A percentile compares a stretch with the other conserved stretches of the same genome.
Conservation (phyloP, 495 filamentous ascomycete genomes). For the Talaromyces liani region DNA sequence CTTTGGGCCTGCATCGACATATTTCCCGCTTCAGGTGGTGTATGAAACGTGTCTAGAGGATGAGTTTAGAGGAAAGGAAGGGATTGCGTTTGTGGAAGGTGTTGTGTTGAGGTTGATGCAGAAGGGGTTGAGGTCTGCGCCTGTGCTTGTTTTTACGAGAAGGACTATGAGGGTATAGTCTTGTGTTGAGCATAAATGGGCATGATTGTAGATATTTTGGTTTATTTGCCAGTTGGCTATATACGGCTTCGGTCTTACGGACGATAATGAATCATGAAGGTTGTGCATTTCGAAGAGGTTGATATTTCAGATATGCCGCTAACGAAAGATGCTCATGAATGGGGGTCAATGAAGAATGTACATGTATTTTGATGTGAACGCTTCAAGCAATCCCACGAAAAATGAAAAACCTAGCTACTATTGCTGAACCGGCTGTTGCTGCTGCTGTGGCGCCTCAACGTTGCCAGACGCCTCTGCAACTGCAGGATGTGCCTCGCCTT, state of each 20-base stretch:
- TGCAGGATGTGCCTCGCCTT: neutral
- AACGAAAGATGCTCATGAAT: neutral
- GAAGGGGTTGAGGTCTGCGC: neutral
- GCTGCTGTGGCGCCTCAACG: neutral
- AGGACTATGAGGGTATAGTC: neutral
- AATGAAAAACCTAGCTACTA: neutral
- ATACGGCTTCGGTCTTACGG: no score
- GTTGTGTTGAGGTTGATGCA: neutral
- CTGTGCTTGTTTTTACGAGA: neutral
- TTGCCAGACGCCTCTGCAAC: neutral
- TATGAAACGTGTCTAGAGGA: neutral
- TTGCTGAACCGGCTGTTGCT: neutral
- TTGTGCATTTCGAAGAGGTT: neutral
- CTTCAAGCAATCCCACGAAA: neutral
- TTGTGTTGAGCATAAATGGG: no score
- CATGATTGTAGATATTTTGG: no score
- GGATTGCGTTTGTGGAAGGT: neutral
- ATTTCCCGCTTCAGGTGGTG: constrained; percentile 15
- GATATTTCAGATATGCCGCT: neutral
- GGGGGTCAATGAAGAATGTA: neutral
- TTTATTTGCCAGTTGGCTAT: no score
- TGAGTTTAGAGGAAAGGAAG: neutral
- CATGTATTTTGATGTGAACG: neutral
- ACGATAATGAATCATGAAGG: neutral
- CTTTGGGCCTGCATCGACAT: constrained; percentile 29